A percentile compares a stretch with the other conserved stretches of the same genome.
phyloP scores from a whole-genome alignment of 2,329 filamentous ascomycete genomes.

The Neurospora sp. region DNA sequence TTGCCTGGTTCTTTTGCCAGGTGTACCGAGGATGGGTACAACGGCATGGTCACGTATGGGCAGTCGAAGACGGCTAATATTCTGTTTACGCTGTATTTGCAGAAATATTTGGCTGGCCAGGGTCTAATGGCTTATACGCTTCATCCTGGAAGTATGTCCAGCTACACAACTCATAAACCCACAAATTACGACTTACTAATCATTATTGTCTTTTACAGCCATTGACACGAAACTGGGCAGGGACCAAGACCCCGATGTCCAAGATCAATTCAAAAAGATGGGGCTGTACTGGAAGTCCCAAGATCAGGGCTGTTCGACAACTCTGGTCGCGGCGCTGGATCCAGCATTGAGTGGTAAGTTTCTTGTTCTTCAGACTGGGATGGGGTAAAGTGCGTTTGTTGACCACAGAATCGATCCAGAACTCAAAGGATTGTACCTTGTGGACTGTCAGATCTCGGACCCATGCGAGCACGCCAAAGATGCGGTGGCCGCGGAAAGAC shows the following conservation, averaged over 20 bases:
- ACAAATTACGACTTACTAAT: not conserved
- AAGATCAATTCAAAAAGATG: constrained; percentile 19
- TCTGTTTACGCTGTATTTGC: constrained; percentile 31
- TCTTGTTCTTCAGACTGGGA: not conserved
- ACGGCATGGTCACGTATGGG: constrained; percentile 33
- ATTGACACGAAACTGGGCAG: constrained; percentile 26
- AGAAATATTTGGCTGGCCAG: constrained; percentile 22
- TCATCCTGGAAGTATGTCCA: constrained; percentile 30
- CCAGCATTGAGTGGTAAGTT: constrained; percentile 22
- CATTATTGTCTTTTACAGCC: constrained; percentile 13
- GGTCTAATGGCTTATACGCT: constrained; percentile 28
- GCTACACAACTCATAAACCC: not conserved
- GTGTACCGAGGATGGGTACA: constrained; percentile 25
- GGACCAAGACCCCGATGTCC: constrained; percentile 24
- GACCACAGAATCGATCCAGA: constrained; percentile 2
- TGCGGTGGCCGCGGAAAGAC: constrained; percentile 27
- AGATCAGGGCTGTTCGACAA: constrained; percentile 29
- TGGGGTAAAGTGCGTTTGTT: constrained; percentile 15
- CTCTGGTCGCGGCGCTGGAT: constrained; percentile 31
- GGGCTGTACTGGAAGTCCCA: constrained; percentile 25
- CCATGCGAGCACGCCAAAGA: constrained; percentile 22
- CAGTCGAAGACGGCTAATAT: constrained; percentile 44
- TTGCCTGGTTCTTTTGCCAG: constrained; percentile 22
- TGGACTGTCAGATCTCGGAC: constrained; percentile 29
- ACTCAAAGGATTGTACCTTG: constrained; percentile 26